Base-by-base conservation (phyloP, 495 filamentous ascomycete species). In the Alectoria sarmentosa region DNA sequence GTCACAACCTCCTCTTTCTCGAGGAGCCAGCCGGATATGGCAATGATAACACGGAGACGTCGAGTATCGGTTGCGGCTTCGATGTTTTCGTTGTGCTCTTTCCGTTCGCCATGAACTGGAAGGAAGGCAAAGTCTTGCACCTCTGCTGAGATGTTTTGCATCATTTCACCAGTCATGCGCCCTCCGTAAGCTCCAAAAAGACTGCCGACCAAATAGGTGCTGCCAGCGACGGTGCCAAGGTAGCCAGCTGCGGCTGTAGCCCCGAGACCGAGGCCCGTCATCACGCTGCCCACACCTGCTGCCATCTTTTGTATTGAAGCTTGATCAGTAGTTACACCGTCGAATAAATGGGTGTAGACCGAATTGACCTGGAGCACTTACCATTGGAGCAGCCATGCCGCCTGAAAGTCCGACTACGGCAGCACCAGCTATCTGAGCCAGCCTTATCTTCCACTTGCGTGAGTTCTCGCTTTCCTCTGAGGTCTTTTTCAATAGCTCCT, bases 171-270 rank as follows among this genome's bases (percentile, higher is more conserved):
- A 3, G 88, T 89, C 84, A 94, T 91, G 19, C 88, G 82, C 17
- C 86, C 90, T 32, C 92, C 92, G 72, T 94, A 96, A 13, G 92
- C 89, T 38, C 93, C 93, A 70, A 98, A 96, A 17, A 98, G 74
- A 58, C 87, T 83, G 8, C 91, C 93, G 26, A 96, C 88, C 49
- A 91, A 76, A 21, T 92, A 83, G 9, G 83, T 82, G 68, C 86
- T 96, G 32, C 89, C 83, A 15, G 91, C 89, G 61, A 97, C 73
- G 19, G 86, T 78, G 19, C 91, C 94, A 0, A 98, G 76, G 62
- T 96, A 86, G 11, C 85, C 84, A 17, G 91, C 91, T 30, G 90
- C 88, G 3, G 88, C 88, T 36, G 88, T 89, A 15, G 87, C 84
- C 21, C 89, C 90, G 0, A 97, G 79, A 10, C 93, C 91, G 9